Conservation (phyloP, 495 filamentous ascomycete genomes). For the Clavariopsis aquatica region DNA sequence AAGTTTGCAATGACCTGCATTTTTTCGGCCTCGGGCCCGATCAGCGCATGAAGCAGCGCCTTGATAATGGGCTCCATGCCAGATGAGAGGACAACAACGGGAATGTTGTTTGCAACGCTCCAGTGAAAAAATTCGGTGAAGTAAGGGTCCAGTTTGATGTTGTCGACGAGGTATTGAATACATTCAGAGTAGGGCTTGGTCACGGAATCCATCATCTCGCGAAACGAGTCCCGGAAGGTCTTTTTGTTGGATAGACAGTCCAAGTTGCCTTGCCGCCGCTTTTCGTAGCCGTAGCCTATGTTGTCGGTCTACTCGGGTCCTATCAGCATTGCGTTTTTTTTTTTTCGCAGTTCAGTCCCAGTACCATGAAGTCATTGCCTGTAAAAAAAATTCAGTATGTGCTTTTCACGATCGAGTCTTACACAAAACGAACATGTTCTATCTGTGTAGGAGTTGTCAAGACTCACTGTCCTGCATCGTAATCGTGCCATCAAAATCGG, state of each 20-base stretch:
- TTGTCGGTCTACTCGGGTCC: conserved; percentile 73
- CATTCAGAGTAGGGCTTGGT: conserved; percentile 77
- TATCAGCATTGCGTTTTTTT: conserved; percentile 8
- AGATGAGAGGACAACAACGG: conserved; percentile 84
- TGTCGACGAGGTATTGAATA: conserved; percentile 69
- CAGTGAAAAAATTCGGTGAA: conserved; percentile 86
- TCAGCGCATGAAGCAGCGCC: conserved; percentile 72
- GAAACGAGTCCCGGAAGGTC: conserved; percentile 80
- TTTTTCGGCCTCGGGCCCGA: conserved; percentile 71
- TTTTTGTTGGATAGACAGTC: conserved; percentile 68
- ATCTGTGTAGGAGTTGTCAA: background rate
- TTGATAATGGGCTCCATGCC: conserved; percentile 93
- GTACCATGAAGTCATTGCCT: conserved; percentile 81
- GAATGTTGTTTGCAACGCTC: conserved; percentile 76
- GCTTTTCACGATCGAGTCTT: background rate
- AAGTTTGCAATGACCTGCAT: conserved; percentile 86
- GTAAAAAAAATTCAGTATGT: background rate
- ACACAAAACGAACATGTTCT: background rate
- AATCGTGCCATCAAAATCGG: conserved; percentile 96
- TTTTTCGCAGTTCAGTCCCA: background rate
- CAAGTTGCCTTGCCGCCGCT: conserved; percentile 65
- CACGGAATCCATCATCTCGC: conserved; percentile 82
- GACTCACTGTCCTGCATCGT: conserved; percentile 77
- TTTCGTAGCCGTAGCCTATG: conserved; percentile 72
- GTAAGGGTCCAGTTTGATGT: conserved; percentile 83